Evolutionary conservation across 495 filamentous ascomycete genomes (phyloP).

Genomic region (Oidiodendron maius): DNA sequence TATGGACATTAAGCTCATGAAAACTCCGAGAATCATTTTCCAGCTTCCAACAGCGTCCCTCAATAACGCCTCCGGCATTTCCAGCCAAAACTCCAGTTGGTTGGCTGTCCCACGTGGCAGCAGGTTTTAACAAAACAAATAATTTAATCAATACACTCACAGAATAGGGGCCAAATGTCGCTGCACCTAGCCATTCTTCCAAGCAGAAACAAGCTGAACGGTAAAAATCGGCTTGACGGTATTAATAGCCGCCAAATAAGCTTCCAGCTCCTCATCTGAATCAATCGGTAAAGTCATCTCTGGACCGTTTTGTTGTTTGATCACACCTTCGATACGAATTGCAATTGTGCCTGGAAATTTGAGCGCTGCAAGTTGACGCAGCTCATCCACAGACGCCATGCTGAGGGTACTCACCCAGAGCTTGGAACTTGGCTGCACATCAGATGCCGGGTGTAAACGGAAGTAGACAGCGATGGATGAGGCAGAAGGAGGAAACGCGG

Average conservation of each 20-base stretch:
- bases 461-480: conserved; percentile 54
- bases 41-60: too few species aligned
- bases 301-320: conserved; percentile 50
- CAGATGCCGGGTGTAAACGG: conserved; percentile 51
- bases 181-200: conserved; percentile 17
- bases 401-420: conserved; percentile 60
- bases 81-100: too few species aligned
- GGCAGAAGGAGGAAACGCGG: conserved; percentile 29
- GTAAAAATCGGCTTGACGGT: conserved; percentile 61
- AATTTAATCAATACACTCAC: too few species aligned
- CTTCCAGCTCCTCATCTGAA: conserved; percentile 62
- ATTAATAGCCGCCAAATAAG: conserved; percentile 58
- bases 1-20: too few species aligned
- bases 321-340: conserved; percentile 56
- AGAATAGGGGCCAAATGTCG: too few species aligned
- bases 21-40: too few species aligned
- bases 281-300: conserved; percentile 56
- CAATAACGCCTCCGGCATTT: too few species aligned
- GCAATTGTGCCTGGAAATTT: conserved; percentile 52
- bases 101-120: too few species aligned
- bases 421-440: conserved; percentile 36
- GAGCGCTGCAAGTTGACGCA: conserved; percentile 46
- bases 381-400: conserved; percentile 46
- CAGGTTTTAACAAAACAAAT: too few species aligned
- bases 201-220: conserved; percentile 32